These are phyloP conservation scores for Irpex sp. DNA, from an alignment of 1,284 basidiomycete genomes.

Conservation along the genomic window DNA sequence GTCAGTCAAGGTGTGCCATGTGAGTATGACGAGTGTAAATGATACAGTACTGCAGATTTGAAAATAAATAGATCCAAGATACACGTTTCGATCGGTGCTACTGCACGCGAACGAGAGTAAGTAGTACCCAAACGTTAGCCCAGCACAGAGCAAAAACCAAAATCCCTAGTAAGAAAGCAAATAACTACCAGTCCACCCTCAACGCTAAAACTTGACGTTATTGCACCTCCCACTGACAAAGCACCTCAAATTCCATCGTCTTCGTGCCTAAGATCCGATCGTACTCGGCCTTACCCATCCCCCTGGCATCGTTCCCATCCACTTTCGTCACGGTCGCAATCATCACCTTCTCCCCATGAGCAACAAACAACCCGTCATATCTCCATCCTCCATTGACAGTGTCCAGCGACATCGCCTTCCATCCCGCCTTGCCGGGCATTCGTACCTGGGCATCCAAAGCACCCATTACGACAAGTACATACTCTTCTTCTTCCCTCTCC, in stretches of 20 bases:
- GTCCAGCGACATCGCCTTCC: background rate
- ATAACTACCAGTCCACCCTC: background rate
- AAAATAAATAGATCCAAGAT: background rate
- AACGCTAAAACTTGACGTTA: background rate
- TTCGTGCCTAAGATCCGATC: background rate
- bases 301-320: background rate
- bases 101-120: too few relatives aligned
- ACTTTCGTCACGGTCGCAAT: background rate
- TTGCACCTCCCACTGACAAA: conserved; percentile 1
- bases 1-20: background rate
- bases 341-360: background rate
- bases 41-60: background rate
- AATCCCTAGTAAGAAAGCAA: background rate
- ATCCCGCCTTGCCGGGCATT: background rate
- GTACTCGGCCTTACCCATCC: background rate
- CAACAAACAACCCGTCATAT: background rate
- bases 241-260: background rate
- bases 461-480: conserved; percentile 1
- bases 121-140: background rate
- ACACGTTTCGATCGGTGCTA: too few relatives aligned
- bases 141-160: background rate
- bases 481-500: background rate
- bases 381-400: background rate
- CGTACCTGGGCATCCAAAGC: background rate
- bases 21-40: background rate